These are phyloP conservation scores for Silene uniflora DNA, from an alignment of 148 eudicot genomes.

Conservation along the genomic window DNA sequence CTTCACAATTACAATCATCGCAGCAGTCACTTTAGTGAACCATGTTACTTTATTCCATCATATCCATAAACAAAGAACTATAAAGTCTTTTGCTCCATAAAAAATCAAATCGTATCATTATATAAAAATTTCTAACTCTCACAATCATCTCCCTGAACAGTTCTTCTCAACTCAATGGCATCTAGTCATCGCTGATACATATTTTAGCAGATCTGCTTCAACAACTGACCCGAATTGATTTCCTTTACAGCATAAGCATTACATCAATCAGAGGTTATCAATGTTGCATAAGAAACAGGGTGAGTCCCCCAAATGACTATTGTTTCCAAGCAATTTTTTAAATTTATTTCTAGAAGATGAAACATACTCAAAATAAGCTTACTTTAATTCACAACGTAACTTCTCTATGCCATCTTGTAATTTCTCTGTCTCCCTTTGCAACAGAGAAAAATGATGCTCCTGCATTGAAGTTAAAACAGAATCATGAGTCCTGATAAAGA, in stretches of 20 bases:
- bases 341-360: background rate
- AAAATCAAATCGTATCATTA: no score
- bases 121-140: background rate
- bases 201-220: background rate
- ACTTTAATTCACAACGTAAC: slow-evolving; percentile 83
- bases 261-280: background rate
- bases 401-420: slow-evolving; percentile 66
- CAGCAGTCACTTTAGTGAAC: background rate
- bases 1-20: background rate
- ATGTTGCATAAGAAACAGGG: background rate
- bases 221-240: background rate
- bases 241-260: background rate
- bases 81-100: background rate
- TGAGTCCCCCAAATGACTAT: background rate
- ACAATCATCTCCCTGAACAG: background rate
- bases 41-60: background rate
- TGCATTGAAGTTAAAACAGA: slow-evolving; percentile 28
- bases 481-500: slow-evolving; percentile 9
- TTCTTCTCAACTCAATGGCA: background rate
- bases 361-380: slow-evolving; percentile 13
- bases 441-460: slow-evolving; percentile 71
- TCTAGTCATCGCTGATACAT: background rate
- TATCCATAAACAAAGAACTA: background rate
- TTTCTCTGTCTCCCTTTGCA: slow-evolving; percentile 80
- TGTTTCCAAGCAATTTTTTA: background rate